These are phyloP conservation scores for Ceratocystis albifundus DNA, from an alignment of 2,329 filamentous ascomycete species.

Conservation along the genomic window DNA sequence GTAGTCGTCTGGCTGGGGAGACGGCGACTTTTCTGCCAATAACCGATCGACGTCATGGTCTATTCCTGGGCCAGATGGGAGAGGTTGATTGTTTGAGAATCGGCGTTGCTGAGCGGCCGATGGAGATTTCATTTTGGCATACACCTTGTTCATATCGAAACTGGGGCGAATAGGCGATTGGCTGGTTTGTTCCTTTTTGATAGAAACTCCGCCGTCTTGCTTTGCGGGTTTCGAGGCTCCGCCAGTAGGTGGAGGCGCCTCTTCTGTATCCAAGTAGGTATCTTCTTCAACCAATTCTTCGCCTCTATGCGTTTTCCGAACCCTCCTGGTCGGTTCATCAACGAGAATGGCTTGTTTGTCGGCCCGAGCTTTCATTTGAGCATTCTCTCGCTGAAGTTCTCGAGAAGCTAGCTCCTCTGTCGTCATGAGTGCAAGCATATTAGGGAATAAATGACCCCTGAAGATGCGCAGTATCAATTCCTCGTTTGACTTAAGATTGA, in stretches of 20 bases:
- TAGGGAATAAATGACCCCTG: slow-evolving; percentile 56
- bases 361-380: slow-evolving; percentile 62
- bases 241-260: slow-evolving; percentile 25
- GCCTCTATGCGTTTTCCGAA: slow-evolving; percentile 86
- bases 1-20: slow-evolving; percentile 43
- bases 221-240: slow-evolving; percentile 20
- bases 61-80: slow-evolving; percentile 49
- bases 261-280: slow-evolving; percentile 31
- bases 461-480: slow-evolving; percentile 66
- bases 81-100: slow-evolving; percentile 36
- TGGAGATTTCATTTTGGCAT: slow-evolving; percentile 55
- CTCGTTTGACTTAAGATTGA: slow-evolving; percentile 82
- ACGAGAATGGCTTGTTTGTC: slow-evolving; percentile 80
- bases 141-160: slow-evolving; percentile 80
- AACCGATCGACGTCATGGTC: slow-evolving; percentile 87
- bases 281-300: slow-evolving; percentile 82
- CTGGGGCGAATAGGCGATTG: slow-evolving; percentile 45
- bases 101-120: slow-evolving; percentile 34
- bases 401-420: slow-evolving; percentile 85
- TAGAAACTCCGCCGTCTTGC: slow-evolving; percentile 11
- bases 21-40: slow-evolving; percentile 49
- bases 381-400: slow-evolving; percentile 68
- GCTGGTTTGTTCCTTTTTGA: slow-evolving; percentile 30
- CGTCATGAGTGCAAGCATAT: slow-evolving; percentile 76
- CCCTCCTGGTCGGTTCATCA: slow-evolving; percentile 61